Base-by-base conservation (phyloP, 208 protist species). In the Leishmania tarentolae region DNA sequence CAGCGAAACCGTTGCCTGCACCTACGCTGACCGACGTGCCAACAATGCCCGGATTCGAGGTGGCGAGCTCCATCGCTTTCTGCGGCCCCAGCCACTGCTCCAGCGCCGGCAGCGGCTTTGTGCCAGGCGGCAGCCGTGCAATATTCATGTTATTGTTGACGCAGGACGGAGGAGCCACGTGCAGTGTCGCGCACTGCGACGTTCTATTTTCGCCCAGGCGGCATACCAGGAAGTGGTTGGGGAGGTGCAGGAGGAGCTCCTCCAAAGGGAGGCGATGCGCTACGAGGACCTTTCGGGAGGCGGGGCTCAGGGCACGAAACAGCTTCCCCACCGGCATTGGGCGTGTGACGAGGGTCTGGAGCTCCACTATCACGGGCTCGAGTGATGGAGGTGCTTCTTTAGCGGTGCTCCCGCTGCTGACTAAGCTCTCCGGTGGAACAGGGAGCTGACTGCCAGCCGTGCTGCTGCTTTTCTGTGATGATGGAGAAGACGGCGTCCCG, bases 221-320 rank as follows among this genome's bases (percentile, higher is more conserved):
- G 53, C 78, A 91, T 5, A 92, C 21, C 8, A 50, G 56, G 83
- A 95, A 95, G 77, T 92, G 75, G 28, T 83, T n/a, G 5, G 91
- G 90, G 28, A 92, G 86, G 44, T 87, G 88, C 15, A 92, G 59
- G n/a, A 95, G 82, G 28, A 95, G 53, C 68, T 90, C 81, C 75
- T 95, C 91, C 21, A 95, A 73, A 21, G 91, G 91, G 2, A 89
- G 75, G n/a, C 84, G 80, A 57, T 89, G 85, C 6, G 81, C 75
- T 0, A 79, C 74, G n/a, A 95, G 79, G 4, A 83, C 85, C 44
- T 85, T 82, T 7, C 80, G 81, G 13, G 86, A 84, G 3, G 19
- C 81, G 6, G 86, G 80, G n/a, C 81, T 88, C 37, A 95, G 87
- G 0, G 78, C 65, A 13, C 81, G 84, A 74, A 91, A 92, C 15